Conservation (phyloP, 371 early-diverging fungal genomes). For the Apophysomyces ossiformis region DNA sequence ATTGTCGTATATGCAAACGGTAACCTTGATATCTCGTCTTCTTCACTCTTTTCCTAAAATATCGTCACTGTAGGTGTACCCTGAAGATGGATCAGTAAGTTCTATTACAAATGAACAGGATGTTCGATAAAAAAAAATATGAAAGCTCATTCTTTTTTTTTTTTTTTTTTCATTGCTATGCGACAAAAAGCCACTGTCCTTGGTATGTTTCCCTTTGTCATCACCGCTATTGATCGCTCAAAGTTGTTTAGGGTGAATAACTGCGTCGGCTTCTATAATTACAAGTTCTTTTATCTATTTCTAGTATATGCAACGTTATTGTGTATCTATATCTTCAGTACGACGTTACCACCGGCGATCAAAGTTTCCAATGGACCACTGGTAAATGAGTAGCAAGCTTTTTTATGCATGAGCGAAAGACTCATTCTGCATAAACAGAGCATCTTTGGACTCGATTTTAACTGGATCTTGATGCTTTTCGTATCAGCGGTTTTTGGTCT, state of each 20-base stretch:
- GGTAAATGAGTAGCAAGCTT: slow-evolving; percentile 19
- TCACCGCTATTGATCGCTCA: not conserved
- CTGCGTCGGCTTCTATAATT: slow-evolving; percentile 74
- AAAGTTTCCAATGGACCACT: slow-evolving; percentile 37
- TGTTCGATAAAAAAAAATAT: too few relatives aligned
- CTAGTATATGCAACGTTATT: slow-evolving; percentile 57
- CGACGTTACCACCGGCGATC: slow-evolving; percentile 40
- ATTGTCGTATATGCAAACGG: slow-evolving; percentile 66
- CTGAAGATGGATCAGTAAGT: slow-evolving; percentile 77
- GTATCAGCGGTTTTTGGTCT: slow-evolving; percentile 65
- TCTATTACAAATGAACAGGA: too few relatives aligned
- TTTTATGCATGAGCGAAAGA: not conserved
- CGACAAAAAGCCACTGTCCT: slow-evolving; percentile 59
- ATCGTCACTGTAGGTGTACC: slow-evolving; percentile 46
- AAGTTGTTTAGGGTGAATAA: slow-evolving; percentile 60
- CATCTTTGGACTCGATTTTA: slow-evolving; percentile 41
- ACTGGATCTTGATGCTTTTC: slow-evolving; percentile 52
- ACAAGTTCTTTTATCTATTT: slow-evolving; percentile 73
- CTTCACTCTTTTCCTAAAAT: not conserved
- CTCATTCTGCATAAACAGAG: slow-evolving; percentile 24
- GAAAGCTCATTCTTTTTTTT: not conserved
- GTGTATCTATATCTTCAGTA: slow-evolving; percentile 54
- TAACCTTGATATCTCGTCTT: slow-evolving; percentile 22
- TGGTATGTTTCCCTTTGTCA: slow-evolving; percentile 34
- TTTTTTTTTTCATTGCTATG: not conserved